Evolutionary conservation across 2,329 filamentous ascomycete genomes (phyloP).

Genomic region (Thelonectria rubi): DNA sequence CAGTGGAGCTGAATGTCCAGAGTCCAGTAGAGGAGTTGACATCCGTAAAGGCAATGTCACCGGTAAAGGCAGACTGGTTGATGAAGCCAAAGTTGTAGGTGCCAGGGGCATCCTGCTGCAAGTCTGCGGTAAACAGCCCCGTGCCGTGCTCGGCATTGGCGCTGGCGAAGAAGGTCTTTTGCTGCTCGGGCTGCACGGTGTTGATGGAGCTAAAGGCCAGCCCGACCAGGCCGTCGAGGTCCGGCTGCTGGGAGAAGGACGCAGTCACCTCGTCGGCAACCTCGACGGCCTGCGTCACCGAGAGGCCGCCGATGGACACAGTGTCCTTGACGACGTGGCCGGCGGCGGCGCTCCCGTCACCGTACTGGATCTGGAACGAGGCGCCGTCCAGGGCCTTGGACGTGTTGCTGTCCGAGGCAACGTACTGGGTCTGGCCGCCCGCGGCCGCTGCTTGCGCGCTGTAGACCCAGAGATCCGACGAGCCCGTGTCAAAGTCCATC

Average conservation of each 20-base stretch:
- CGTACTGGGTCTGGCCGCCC: slow-evolving; percentile 52
- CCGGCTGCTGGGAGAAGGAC: slow-evolving; percentile 49
- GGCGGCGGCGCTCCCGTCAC: slow-evolving; percentile 53
- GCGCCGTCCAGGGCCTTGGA: slow-evolving; percentile 49
- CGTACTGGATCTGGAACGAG: slow-evolving; percentile 54
- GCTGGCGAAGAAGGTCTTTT: slow-evolving; percentile 56
- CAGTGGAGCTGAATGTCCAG: slow-evolving; percentile 64
- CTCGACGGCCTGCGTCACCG: slow-evolving; percentile 55
- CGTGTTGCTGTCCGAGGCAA: slow-evolving; percentile 51
- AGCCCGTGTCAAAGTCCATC: slow-evolving; percentile 58
- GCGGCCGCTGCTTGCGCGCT: slow-evolving; percentile 53
- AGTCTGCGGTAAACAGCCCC: slow-evolving; percentile 72
- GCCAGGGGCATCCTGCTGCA: slow-evolving; percentile 65
- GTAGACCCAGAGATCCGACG: slow-evolving; percentile 60
- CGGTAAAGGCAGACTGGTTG: slow-evolving; percentile 69
- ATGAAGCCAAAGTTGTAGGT: slow-evolving; percentile 80
- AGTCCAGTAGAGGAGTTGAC: slow-evolving; percentile 69
- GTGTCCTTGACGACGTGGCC: slow-evolving; percentile 56
- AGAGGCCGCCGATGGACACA: slow-evolving; percentile 54
- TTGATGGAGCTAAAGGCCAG: slow-evolving; percentile 55
- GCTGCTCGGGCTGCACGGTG: slow-evolving; percentile 51
- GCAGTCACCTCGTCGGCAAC: slow-evolving; percentile 52
- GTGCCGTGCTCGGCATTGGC: slow-evolving; percentile 31
- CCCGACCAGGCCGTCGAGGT: slow-evolving; percentile 55
- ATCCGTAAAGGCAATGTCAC: slow-evolving; percentile 67